These are phyloP conservation scores for Epichloe sylvatica DNA, from an alignment of 2,329 filamentous ascomycete genomes.

Conservation along the genomic window DNA sequence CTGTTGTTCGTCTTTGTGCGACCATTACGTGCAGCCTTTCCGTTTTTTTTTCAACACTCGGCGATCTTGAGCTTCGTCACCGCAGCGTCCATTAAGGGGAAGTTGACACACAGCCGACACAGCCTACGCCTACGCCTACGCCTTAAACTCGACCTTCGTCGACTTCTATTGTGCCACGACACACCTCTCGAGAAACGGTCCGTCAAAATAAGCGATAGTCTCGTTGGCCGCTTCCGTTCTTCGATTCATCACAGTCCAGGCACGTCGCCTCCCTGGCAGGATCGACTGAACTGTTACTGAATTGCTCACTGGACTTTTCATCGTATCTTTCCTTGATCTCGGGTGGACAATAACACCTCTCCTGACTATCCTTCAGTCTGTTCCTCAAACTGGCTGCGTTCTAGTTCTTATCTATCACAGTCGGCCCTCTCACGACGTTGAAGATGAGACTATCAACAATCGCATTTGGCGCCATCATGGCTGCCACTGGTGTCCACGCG, in stretches of 20 bases:
- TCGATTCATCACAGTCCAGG: neutral
- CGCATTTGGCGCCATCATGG: constrained; percentile 16
- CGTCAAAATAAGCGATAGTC: neutral
- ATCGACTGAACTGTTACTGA: constrained; percentile 10
- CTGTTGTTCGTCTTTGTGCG: constrained; percentile 1
- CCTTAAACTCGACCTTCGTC: neutral
- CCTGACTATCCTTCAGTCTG: neutral
- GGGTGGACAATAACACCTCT: neutral
- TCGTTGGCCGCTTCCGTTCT: neutral
- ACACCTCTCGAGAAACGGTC: neutral
- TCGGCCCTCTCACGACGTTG: neutral
- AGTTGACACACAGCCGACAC: neutral
- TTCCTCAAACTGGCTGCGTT: neutral
- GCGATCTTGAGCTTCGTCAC: neutral
- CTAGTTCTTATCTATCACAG: neutral
- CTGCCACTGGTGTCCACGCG: constrained; percentile 13
- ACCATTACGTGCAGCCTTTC: neutral
- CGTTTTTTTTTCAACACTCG: constrained; percentile 1
- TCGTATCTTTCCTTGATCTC: neutral
- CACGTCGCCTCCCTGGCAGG: constrained; percentile 12
- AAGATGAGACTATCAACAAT: constrained; percentile 21
- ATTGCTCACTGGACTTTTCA: neutral
- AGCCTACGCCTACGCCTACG: neutral
- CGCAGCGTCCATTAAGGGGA: neutral
- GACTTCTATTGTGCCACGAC: neutral